Conservation (phyloP, 2,329 filamentous ascomycete genomes). For the Calonectria pauciramosa region DNA sequence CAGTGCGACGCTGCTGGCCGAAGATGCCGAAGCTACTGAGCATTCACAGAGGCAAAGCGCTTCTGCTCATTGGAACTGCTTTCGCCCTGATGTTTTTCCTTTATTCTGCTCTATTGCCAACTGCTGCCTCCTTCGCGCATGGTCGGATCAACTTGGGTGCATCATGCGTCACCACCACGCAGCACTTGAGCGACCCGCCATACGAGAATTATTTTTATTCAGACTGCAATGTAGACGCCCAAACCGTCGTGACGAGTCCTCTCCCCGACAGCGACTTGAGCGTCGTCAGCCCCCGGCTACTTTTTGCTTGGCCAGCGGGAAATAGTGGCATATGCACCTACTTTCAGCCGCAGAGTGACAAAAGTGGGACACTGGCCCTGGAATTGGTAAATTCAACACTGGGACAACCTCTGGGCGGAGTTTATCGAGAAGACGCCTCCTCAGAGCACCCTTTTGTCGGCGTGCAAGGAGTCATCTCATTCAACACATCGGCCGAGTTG, state of each 20-base stretch:
- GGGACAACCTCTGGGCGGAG: conserved; percentile 60
- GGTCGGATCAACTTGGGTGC: not conserved
- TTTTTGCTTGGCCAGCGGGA: conserved; percentile 75
- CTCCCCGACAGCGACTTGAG: conserved; percentile 65
- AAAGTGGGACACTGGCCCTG: conserved; percentile 67
- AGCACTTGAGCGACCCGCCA: conserved; percentile 65
- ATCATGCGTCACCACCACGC: conserved; percentile 13
- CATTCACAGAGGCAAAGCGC: not conserved
- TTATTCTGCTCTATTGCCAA: not conserved
- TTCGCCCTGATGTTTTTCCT: not conserved
- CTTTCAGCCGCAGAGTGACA: conserved; percentile 67
- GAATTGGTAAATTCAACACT: conserved; percentile 63
- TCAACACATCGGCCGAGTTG: conserved; percentile 70
- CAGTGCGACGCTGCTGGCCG: not conserved
- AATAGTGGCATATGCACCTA: conserved; percentile 72
- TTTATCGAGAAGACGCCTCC: conserved; percentile 52
- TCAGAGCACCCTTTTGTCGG: conserved; percentile 61
- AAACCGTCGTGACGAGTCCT: conserved; percentile 73
- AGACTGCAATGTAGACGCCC: conserved; percentile 70
- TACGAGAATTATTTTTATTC: conserved; percentile 77
- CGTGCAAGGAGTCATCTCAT: conserved; percentile 65
- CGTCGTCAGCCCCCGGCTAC: conserved; percentile 69
- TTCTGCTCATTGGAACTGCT: not conserved
- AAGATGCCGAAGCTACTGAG: not conserved
- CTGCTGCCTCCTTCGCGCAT: not conserved